These are phyloP conservation scores for Crepidotus variabilis DNA, from an alignment of 768 basidiomycete genomes.

Conservation along the genomic window DNA sequence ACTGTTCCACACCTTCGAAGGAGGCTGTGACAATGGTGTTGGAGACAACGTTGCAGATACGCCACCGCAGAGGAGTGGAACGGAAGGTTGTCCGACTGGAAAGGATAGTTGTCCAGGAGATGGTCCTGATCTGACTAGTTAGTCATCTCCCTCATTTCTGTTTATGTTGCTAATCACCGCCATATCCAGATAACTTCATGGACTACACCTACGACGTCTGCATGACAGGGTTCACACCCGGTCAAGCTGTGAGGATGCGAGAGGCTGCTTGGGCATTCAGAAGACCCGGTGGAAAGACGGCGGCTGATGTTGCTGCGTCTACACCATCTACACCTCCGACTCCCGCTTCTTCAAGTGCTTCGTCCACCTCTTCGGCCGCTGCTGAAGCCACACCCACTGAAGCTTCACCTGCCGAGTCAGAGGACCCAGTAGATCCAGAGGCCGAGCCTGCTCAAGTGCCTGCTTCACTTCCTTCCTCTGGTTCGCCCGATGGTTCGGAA, in stretches of 20 bases:
- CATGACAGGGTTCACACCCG: conserved; percentile 33
- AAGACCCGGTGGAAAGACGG: neutral
- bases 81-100: conserved; percentile 29
- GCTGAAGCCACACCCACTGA: neutral
- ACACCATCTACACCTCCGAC: neutral
- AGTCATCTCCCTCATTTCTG: conserved; percentile 1
- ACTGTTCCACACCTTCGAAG: conserved; percentile 38
- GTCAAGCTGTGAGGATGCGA: conserved; percentile 27
- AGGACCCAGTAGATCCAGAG: neutral
- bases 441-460: neutral
- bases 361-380: neutral
- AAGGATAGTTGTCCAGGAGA: conserved; percentile 28
- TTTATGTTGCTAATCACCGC: too few species aligned
- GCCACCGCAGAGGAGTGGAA: conserved; percentile 29
- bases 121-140: conserved; percentile 34
- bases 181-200: conserved; percentile 37
- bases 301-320: neutral
- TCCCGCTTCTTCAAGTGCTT: neutral
- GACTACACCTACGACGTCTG: conserved; percentile 35
- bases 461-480: neutral
- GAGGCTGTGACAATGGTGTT: conserved; percentile 19
- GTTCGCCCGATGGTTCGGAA: too few species aligned
- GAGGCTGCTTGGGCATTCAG: conserved; percentile 10
- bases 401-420: neutral
- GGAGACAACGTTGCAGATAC: conserved; percentile 38